Conservation (phyloP, 805 yeast genomes). For the Wickerhamiella australiensis region DNA sequence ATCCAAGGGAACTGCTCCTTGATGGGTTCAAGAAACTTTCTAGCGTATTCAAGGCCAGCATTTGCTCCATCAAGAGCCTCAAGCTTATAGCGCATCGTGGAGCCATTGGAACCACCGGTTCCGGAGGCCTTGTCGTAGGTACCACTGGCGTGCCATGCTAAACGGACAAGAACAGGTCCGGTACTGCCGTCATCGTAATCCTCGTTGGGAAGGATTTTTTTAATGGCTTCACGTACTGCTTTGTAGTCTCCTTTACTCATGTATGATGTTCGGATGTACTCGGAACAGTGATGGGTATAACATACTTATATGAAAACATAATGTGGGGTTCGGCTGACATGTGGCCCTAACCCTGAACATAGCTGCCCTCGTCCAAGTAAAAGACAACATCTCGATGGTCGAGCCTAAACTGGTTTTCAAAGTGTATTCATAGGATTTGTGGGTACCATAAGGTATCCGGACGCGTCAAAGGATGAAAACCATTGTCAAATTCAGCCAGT, state of each 20-base stretch:
- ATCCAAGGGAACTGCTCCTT: slow-evolving; percentile 46
- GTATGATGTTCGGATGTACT: background rate
- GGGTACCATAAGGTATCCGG: too few relatives aligned
- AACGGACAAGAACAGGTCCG: slow-evolving; percentile 65
- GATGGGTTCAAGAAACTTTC: slow-evolving; percentile 45
- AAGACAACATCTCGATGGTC: too few relatives aligned
- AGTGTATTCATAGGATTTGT: too few relatives aligned
- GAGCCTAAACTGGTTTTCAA: too few relatives aligned
- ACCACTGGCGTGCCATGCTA: slow-evolving; percentile 81
- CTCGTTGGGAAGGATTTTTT: slow-evolving; percentile 31
- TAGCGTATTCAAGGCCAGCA: slow-evolving; percentile 42
- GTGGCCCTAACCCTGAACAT: slow-evolving; percentile 4
- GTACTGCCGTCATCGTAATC: slow-evolving; percentile 56
- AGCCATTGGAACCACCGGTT: slow-evolving; percentile 43
- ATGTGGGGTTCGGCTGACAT: slow-evolving; percentile 9
- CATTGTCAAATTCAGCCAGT: background rate
- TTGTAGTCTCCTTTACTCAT: slow-evolving; percentile 28
- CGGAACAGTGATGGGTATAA: background rate
- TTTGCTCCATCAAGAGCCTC: slow-evolving; percentile 37
- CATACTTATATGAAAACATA: background rate
- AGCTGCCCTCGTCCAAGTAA: background rate
- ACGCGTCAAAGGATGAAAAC: too few relatives aligned
- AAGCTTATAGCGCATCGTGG: slow-evolving; percentile 39
- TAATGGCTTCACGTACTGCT: slow-evolving; percentile 31
- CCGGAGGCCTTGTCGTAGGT: slow-evolving; percentile 51